A percentile compares a stretch with the other conserved stretches of the same genome.
phyloP scores from a whole-genome alignment of 2,329 filamentous ascomycete genomes.

The Fusarium sarcochroum region DNA sequence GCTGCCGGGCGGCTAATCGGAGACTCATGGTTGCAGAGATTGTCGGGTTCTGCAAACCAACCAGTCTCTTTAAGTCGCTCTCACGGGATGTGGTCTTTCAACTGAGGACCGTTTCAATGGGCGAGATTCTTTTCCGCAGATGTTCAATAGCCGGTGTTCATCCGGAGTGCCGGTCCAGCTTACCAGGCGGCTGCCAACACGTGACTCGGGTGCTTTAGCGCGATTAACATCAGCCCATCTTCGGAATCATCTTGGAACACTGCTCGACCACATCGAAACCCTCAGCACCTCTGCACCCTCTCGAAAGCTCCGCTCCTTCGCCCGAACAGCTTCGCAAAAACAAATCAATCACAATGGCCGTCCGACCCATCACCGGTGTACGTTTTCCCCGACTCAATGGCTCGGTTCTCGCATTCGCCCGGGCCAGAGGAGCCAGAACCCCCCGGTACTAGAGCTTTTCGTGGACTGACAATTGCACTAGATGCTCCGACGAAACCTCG shows the following conservation, averaged over 20 bases:
- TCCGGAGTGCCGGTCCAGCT: slow-evolving; percentile 43
- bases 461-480: slow-evolving; percentile 56
- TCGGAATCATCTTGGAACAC: slow-evolving; percentile 46
- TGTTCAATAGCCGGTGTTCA: slow-evolving; percentile 42
- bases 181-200: slow-evolving; percentile 20
- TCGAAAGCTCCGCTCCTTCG: slow-evolving; percentile 42
- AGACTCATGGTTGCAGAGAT: slow-evolving; percentile 70
- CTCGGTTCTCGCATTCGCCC: slow-evolving; percentile 27
- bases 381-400: slow-evolving; percentile 57
- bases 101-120: slow-evolving; percentile 21
- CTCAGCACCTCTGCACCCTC: slow-evolving; percentile 32
- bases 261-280: slow-evolving; percentile 47
- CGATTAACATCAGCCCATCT: slow-evolving; percentile 55
- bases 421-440: slow-evolving; percentile 36
- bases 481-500: slow-evolving; percentile 73
- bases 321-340: slow-evolving; percentile 44
- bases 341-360: slow-evolving; percentile 62
- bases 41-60: slow-evolving; percentile 40
- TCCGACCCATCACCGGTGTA: slow-evolving; percentile 73
- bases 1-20: slow-evolving; percentile 72
- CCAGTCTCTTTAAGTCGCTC: slow-evolving; percentile 39
- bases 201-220: slow-evolving; percentile 50
- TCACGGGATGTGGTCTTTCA: slow-evolving; percentile 34
- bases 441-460: slow-evolving; percentile 40
- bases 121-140: slow-evolving; percentile 48